phyloP scores from a whole-genome alignment of 306 rosid genomes.

The Carpinus viminea region DNA sequence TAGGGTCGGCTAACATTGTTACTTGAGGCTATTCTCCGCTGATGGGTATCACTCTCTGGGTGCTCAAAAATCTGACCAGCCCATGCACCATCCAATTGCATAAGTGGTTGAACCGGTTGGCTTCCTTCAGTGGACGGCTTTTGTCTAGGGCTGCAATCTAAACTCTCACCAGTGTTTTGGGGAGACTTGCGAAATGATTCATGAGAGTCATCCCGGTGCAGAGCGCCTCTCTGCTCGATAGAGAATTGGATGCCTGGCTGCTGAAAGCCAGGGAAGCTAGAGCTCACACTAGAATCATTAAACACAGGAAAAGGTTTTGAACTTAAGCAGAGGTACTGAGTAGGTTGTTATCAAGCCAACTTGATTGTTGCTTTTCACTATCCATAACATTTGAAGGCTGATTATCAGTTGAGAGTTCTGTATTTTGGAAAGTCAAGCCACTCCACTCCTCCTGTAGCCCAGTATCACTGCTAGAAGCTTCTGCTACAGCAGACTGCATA shows the following conservation, averaged over 20 bases:
- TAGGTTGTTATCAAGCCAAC: slow-evolving; percentile 52
- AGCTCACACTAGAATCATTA: slow-evolving; percentile 44
- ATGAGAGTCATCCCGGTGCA: slow-evolving; percentile 39
- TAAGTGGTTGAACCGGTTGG: slow-evolving; percentile 32
- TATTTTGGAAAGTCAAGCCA: slow-evolving; percentile 62
- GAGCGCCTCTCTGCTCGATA: slow-evolving; percentile 41
- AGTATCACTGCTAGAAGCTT: slow-evolving; percentile 66
- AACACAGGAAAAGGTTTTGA: slow-evolving; percentile 40
- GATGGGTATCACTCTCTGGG: slow-evolving; percentile 32
- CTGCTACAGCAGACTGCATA: slow-evolving; percentile 69
- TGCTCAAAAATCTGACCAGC: slow-evolving; percentile 39
- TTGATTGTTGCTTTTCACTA: slow-evolving; percentile 48
- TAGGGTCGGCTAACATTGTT: slow-evolving; percentile 26
- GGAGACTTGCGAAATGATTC: slow-evolving; percentile 41
- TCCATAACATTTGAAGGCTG: slow-evolving; percentile 51
- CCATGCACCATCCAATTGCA: slow-evolving; percentile 36
- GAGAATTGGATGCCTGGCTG: slow-evolving; percentile 39
- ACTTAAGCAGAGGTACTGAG: slow-evolving; percentile 43
- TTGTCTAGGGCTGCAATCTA: slow-evolving; percentile 36
- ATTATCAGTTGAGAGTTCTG: slow-evolving; percentile 51
- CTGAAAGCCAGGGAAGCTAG: slow-evolving; percentile 53
- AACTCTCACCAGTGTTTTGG: slow-evolving; percentile 33
- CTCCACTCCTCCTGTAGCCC: slow-evolving; percentile 66
- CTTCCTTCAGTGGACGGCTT: slow-evolving; percentile 25
- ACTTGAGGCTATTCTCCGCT: slow-evolving; percentile 30